Base-by-base conservation (phyloP, 2,329 filamentous ascomycete genomes). In the Colletotrichum echinochloae region DNA sequence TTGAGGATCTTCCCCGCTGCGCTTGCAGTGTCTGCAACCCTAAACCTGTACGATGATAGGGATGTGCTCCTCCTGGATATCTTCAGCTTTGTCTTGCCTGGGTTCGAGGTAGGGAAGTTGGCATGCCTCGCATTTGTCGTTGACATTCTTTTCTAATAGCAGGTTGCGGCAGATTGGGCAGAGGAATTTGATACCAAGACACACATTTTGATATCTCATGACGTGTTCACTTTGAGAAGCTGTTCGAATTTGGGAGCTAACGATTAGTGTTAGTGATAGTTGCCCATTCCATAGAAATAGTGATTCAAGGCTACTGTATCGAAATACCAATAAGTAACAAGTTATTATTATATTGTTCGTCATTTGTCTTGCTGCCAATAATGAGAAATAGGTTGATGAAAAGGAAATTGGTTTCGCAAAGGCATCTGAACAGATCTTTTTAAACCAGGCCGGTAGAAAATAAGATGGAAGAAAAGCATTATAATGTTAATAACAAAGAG, bases 121-220 rank as follows among this genome's bases (percentile, higher is more conserved):
- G 65, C 65, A 63, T n/a, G 49, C 65, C 39, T 63, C 65, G 14
- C 20, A 39, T 16, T 4, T 30, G 54, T 16, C 16, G 23, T 51
- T 20, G 14, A 9, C 14, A 16, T 54, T 51, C 7, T 28, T 16
- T 9, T 56, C 12, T 37, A 51, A 56, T 18, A 67, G 30, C 7
- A 49, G 30, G 20, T 55, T 28, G 30, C 65, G 65, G 33, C 65
- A 67, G 9, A 49, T 63, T 3, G 48, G 49, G 51, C 65, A 67
- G 18, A 67, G 12, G 20, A 61, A 67, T 41, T 67, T 46, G 8
- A 63, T 49, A 28, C 26, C 12, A 37, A 63, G 59, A 46, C 65
- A 63, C 65, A 63, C 49, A 67, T 67, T 12, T 20, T 55, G 2
- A 30, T 26, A 11, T 35, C 16, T 51, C 6, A 28, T 28, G 26